These are phyloP conservation scores for Tolypocladium nubicola DNA, from an alignment of 2,329 filamentous ascomycete species.

Conservation along the genomic window DNA sequence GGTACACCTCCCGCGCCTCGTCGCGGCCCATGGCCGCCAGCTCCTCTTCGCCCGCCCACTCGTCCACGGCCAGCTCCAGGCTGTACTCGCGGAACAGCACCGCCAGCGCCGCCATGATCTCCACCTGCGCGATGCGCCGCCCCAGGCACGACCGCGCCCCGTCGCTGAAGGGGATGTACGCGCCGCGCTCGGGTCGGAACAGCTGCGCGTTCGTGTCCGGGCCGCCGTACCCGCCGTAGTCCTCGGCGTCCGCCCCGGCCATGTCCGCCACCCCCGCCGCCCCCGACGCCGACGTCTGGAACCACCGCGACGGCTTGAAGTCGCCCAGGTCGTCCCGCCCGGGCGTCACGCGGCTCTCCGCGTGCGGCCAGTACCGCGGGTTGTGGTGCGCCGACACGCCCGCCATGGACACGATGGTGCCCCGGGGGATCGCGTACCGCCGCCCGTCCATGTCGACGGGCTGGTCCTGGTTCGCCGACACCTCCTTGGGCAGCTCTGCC, in stretches of 20 bases:
- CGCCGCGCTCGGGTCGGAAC: conserved; percentile 46
- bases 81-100: conserved; percentile 49
- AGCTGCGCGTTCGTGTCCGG: conserved; percentile 51
- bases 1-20: conserved; percentile 34
- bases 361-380: conserved; percentile 60
- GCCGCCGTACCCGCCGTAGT: conserved; percentile 48
- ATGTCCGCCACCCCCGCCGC: conserved; percentile 13
- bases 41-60: conserved; percentile 41
- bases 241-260: conserved; percentile 33
- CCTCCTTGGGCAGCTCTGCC: conserved; percentile 60
- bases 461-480: conserved; percentile 38
- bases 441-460: conserved; percentile 47
- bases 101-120: conserved; percentile 44
- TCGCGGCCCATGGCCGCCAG: conserved; percentile 21
- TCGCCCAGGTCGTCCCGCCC: conserved; percentile 49
- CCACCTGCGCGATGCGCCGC: conserved; percentile 47
- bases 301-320: conserved; percentile 66
- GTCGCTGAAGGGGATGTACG: conserved; percentile 48
- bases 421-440: conserved; percentile 46
- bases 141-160: conserved; percentile 48
- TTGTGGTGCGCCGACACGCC: conserved; percentile 52
- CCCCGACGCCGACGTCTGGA: conserved; percentile 23
- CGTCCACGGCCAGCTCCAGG: conserved; percentile 59
- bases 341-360: conserved; percentile 28
- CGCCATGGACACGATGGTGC: conserved; percentile 43